Base-by-base conservation (phyloP, 306 rosid species). In the Corylus heterophylla region DNA sequence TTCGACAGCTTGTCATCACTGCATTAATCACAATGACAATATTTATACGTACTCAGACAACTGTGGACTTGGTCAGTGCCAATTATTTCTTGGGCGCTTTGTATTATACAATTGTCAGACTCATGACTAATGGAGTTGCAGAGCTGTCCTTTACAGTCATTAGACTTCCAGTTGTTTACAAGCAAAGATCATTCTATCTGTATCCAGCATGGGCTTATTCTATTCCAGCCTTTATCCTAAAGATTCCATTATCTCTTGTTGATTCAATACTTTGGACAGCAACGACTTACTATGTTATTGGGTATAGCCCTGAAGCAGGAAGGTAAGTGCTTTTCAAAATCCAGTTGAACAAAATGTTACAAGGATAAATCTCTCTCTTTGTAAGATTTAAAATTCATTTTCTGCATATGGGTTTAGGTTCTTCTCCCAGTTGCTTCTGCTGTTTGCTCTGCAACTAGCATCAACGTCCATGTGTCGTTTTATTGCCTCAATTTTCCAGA, bases 21-120 rank as follows among this genome's bases (percentile, higher is more conserved):
- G 91, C 95, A 71, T 72, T 87, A 54, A 90, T 92, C 71, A 80
- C 97, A 66, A 90, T 92, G 97, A 92, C 97, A 1, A 90, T 89
- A 12, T 92, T 92, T 86, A 51, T 90, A 11, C 87, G 95, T 27
- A 90, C 94, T 79, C 87, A 83, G 74, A 79, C 66, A 70, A 75
- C 80, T 12, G 86, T 85, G 71, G 93, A 90, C 69, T 54, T 74
- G 79, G 22, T 58, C 56, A 79, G 93, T 51, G 86, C 90, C 42
- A 90, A 87, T 86, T 87, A 87, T 29, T 88, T 90, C 71, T 81
- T 92, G 85, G 96, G 97, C 16, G 77, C 96, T 69, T 49, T 92
- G 86, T 90, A 87, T 77, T 92, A 86, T 68, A 88, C 92, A 18
- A 88, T 92, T 44, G 56, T 89, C 54, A 88, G 93, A 67, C 89